phyloP scores from a whole-genome alignment of 495 filamentous ascomycete species.

The Penicillium ucsense region DNA sequence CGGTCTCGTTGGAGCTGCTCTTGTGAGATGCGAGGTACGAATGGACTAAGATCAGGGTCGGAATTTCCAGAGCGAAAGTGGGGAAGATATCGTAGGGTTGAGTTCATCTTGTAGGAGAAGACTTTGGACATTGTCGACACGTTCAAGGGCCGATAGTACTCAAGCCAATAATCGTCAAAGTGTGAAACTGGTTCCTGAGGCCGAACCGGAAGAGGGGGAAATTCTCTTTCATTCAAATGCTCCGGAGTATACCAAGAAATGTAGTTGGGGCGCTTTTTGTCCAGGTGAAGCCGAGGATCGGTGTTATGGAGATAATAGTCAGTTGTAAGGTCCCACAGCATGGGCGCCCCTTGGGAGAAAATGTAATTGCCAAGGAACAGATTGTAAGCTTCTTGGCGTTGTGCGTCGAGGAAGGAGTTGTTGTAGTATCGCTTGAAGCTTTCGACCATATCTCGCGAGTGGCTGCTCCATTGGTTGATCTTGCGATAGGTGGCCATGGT shows the following conservation, averaged over 20 bases:
- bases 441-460: conserved; percentile 97
- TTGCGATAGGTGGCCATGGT: conserved; percentile 99
- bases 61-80: conserved; percentile 54
- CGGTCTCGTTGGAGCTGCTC: conserved; percentile 30
- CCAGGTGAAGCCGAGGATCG: conserved; percentile 63
- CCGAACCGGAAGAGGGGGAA: conserved; percentile 42
- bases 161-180: conserved; percentile 96
- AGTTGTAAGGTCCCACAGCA: conserved; percentile 93
- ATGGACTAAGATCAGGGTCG: conserved; percentile 70
- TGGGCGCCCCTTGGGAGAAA: conserved; percentile 79
- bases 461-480: conserved; percentile 97
- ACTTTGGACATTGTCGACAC: conserved; percentile 82
- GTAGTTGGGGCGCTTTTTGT: conserved; percentile 56
- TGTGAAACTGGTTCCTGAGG: conserved; percentile 49
- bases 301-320: conserved; percentile 96
- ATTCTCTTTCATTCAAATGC: conserved; percentile 50
- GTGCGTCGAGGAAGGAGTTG: conserved; percentile 93
- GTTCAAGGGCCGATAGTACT: conserved; percentile 84
- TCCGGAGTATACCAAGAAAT: conserved; percentile 83
- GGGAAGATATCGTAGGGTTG: conserved; percentile 69
- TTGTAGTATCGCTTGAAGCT: conserved; percentile 99
- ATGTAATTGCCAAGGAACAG: conserved; percentile 96
- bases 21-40: conserved; percentile 56
- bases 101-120: conserved; percentile 85
- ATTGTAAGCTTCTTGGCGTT: conserved; percentile 96